Conservation (phyloP, 768 basidiomycete species). For the Russula foetens region DNA sequence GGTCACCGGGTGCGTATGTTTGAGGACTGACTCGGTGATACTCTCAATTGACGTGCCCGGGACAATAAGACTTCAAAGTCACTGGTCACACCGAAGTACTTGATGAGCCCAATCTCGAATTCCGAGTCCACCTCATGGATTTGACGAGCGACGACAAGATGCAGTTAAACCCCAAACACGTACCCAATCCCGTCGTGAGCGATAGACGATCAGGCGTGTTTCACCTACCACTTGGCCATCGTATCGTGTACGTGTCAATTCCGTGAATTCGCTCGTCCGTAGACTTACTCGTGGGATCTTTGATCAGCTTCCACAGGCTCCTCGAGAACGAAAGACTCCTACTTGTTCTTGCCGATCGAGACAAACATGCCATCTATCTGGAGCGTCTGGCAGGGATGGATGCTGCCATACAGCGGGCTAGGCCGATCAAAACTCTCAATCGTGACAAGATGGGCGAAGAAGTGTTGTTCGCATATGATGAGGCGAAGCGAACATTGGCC, state of each 20-base stretch:
- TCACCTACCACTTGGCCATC: background rate
- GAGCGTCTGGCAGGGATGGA: background rate
- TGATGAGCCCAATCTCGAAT: background rate
- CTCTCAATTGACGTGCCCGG: background rate
- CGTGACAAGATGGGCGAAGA: conserved; percentile 39
- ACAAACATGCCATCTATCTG: conserved; percentile 4
- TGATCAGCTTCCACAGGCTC: conserved; percentile 9
- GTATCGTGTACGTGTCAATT: background rate
- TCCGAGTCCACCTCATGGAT: background rate
- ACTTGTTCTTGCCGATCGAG: background rate
- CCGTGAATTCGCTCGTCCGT: background rate
- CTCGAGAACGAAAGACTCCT: conserved; percentile 10
- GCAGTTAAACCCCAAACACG: background rate
- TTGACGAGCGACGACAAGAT: background rate
- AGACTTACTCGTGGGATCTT: conserved; percentile 19
- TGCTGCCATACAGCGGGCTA: background rate
- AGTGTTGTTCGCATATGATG: conserved; percentile 42
- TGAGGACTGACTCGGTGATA: too few relatives aligned
- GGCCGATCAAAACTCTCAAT: conserved; percentile 24
- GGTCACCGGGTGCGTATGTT: background rate
- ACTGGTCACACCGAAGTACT: background rate
- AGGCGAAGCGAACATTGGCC: conserved; percentile 41
- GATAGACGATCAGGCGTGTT: background rate
- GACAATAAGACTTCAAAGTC: background rate
- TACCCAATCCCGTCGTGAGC: conserved; percentile 6